Base-by-base conservation (phyloP, 306 rosid species). In the Gleditsia sinensis region DNA sequence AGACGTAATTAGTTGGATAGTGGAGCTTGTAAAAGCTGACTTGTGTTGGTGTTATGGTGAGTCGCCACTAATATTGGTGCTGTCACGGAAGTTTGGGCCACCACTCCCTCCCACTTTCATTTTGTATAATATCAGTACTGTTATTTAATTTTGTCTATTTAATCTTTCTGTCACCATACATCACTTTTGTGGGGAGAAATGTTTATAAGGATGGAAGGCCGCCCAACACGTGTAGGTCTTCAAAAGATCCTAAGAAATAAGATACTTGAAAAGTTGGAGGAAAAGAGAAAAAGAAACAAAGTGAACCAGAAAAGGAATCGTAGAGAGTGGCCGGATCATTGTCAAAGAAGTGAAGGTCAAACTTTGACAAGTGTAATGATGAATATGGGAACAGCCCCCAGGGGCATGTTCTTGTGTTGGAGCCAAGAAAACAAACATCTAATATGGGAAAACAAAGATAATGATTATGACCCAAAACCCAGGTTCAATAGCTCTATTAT, bases 51-150 rank as follows among this genome's bases (percentile, higher is more conserved):
- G 92, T 82, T 82, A 74, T 64, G 91, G 89, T 85, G 83, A 82
- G 88, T 72, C 83, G 80, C 95, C 98, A 93, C 96, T 88, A 78
- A 66, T 11, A 72, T 71, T 71, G 82, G 83, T 85, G 92, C 79
- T 69, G 69, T 17, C 83, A 69, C 80, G 74, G 81, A 70, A 74
- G 64, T 37, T 67, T 68, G 80, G 82, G 76, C 85, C 88, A 77
- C 69, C 84, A 75, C 72, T 57, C 62, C 72, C 53, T 56, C 53
- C 76, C 82, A 75, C 80, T 75, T 79, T 72, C 10, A 66, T 63
- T 19, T 50, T 82, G 62, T 78, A 28, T 25, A 2, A 16, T 14
- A 32, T 58, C 11, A 32, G 33, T 19, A 60, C 37, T 49, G 25
- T 66, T 78, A 32, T 48, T 54, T 27, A 17, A 76, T 71, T 62